These are phyloP conservation scores for Russula emetica DNA, from an alignment of 768 basidiomycete species.

Conservation along the genomic window DNA sequence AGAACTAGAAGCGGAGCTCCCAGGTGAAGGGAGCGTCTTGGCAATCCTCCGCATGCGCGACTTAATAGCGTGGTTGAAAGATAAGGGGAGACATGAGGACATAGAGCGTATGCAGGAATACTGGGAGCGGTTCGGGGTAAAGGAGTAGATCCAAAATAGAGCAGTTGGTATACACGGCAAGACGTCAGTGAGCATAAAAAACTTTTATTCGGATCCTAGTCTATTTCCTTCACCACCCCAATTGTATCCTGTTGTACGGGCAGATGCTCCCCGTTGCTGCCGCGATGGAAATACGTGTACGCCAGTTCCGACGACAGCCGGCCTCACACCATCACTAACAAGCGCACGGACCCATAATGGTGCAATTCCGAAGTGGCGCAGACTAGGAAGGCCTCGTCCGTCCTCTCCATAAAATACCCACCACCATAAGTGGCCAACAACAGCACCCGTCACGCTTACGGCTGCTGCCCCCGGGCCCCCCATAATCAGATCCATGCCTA, in stretches of 20 bases:
- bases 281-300: constrained; percentile 59
- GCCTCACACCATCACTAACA: constrained; percentile 34
- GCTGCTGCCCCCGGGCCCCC: constrained; percentile 56
- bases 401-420: constrained; percentile 55
- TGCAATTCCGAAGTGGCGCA: constrained; percentile 40
- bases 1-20: constrained; percentile 72
- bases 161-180: background rate
- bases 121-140: constrained; percentile 65
- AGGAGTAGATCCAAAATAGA: constrained; percentile 33
- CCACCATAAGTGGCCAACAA: constrained; percentile 81
- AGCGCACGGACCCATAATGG: constrained; percentile 27
- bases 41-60: constrained; percentile 84
- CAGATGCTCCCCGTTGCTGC: constrained; percentile 31
- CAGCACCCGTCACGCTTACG: constrained; percentile 58
- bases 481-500: constrained; percentile 58
- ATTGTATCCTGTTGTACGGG: constrained; percentile 35
- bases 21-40: constrained; percentile 64
- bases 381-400: constrained; percentile 58
- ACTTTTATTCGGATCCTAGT: constrained; percentile 37
- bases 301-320: constrained; percentile 39
- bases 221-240: constrained; percentile 55
- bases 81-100: constrained; percentile 59
- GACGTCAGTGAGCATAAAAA: background rate
- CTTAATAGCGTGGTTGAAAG: constrained; percentile 76
- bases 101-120: constrained; percentile 74